Evolutionary conservation across 306 rosid species (phyloP).

Genomic region (Cicer pinnatifidum): DNA sequence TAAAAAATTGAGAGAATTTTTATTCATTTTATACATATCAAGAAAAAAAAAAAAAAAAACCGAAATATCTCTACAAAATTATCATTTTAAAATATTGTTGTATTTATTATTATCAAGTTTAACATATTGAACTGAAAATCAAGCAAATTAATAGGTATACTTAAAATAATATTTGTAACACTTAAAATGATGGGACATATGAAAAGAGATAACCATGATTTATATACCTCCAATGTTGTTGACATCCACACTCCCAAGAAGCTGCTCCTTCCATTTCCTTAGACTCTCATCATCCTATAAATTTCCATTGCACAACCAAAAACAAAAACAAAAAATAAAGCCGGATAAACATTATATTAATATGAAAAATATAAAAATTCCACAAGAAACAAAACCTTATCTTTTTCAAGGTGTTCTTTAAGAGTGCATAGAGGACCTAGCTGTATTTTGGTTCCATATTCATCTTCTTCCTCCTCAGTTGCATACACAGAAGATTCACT

Average conservation of each 20-base stretch:
- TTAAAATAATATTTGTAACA: no score
- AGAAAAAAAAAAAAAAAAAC: no score
- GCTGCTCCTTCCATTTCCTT: constrained; percentile 22
- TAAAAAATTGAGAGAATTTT: no score
- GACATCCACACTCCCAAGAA: constrained; percentile 36
- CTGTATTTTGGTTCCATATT: constrained; percentile 55
- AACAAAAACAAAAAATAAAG: background rate
- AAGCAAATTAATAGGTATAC: no score
- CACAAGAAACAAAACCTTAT: constrained; percentile 55
- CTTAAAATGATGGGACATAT: no score
- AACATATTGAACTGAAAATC: no score
- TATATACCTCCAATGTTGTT: constrained; percentile 35
- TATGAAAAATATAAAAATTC: no score
- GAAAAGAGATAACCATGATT: background rate
- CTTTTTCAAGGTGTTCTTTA: constrained; percentile 76
- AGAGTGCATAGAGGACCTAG: constrained; percentile 72
- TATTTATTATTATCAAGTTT: no score
- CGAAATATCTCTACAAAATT: no score
- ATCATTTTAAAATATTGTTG: no score
- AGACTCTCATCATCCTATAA: constrained; percentile 37
- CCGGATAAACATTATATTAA: background rate
- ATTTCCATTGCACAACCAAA: background rate
- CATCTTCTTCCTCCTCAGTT: constrained; percentile 53
- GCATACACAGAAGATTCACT: constrained; percentile 28
- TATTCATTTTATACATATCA: no score